These are phyloP conservation scores for Xylaria multiplex DNA, from an alignment of 2,329 filamentous ascomycete genomes.

Conservation along the genomic window DNA sequence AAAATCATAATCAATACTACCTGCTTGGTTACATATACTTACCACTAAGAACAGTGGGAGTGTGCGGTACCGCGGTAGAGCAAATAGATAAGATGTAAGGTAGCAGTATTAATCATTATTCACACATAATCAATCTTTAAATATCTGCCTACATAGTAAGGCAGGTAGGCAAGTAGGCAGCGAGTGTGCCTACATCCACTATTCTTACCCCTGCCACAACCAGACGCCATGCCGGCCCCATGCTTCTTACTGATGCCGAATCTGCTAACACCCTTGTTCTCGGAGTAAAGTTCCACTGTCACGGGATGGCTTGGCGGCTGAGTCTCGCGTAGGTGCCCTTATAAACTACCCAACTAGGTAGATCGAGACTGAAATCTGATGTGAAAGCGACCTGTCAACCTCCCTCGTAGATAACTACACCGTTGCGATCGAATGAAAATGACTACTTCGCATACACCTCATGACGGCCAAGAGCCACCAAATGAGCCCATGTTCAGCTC, in stretches of 20 bases:
- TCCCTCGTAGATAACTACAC: constrained; percentile 10
- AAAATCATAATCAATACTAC: constrained; percentile 3
- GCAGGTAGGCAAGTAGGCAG: no score
- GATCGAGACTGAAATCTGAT: constrained; percentile 9
- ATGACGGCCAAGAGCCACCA: constrained; percentile 9
- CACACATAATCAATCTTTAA: constrained; percentile 8
- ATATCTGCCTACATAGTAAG: neutral
- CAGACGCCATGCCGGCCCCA: constrained; percentile 13
- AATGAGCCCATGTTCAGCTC: constrained; percentile 32
- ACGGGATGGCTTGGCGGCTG: constrained; percentile 36
- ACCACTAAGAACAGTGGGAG: neutral
- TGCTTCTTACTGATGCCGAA: constrained; percentile 13
- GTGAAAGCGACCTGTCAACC: constrained; percentile 22
- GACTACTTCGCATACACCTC: constrained; percentile 5
- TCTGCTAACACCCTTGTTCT: constrained; percentile 19
- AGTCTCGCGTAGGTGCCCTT: constrained; percentile 22
- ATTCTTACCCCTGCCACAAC: constrained; percentile 21
- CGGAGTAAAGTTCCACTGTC: constrained; percentile 25
- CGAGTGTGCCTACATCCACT: neutral
- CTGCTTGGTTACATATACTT: neutral
- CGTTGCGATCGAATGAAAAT: constrained; percentile 11
- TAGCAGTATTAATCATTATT: constrained; percentile 10
- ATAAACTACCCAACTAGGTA: neutral
- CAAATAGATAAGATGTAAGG: constrained; percentile 5
- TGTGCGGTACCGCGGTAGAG: no score